A percentile compares a stretch with the other conserved stretches of the same genome.
Evolutionary conservation across 2,329 filamentous ascomycete genomes (phyloP).

Genomic region (Curvularia sp.): DNA sequence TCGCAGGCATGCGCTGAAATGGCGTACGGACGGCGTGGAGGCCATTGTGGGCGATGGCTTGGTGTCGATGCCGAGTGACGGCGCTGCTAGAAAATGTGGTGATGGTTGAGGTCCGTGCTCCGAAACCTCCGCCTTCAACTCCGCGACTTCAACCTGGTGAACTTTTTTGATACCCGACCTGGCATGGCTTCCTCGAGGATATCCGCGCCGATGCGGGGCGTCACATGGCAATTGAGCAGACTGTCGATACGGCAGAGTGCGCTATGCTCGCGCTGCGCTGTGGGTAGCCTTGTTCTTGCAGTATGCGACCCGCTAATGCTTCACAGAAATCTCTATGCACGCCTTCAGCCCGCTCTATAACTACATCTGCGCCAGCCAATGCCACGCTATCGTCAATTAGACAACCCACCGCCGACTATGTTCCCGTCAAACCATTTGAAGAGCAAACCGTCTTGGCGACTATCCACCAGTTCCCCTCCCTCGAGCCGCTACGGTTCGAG

Average conservation of each 20-base stretch:
- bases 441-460: slow-evolving; percentile 74
- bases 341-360: slow-evolving; percentile 39
- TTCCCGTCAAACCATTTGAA: slow-evolving; percentile 42
- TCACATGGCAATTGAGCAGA: slow-evolving; percentile 40
- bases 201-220: slow-evolving; percentile 47
- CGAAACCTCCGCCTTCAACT: slow-evolving; percentile 39
- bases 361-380: slow-evolving; percentile 61
- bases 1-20: slow-evolving; percentile 44
- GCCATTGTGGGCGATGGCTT: slow-evolving; percentile 39
- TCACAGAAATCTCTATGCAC: slow-evolving; percentile 36
- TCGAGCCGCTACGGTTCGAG: slow-evolving; percentile 82
- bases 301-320: slow-evolving; percentile 45
- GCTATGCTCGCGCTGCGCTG: slow-evolving; percentile 56
- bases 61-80: slow-evolving; percentile 11
- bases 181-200: slow-evolving; percentile 53
- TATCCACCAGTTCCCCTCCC: slow-evolving; percentile 85
- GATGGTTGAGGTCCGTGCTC: slow-evolving; percentile 11
- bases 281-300: slow-evolving; percentile 51
- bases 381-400: slow-evolving; percentile 59
- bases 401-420: slow-evolving; percentile 48
- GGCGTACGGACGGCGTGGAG: slow-evolving; percentile 44
- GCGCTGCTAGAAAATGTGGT: slow-evolving; percentile 31
- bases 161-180: slow-evolving; percentile 30
- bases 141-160: slow-evolving; percentile 27
- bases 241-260: slow-evolving; percentile 41